phyloP scores from a whole-genome alignment of 441 rosid species.

The Manihot esculenta region DNA sequence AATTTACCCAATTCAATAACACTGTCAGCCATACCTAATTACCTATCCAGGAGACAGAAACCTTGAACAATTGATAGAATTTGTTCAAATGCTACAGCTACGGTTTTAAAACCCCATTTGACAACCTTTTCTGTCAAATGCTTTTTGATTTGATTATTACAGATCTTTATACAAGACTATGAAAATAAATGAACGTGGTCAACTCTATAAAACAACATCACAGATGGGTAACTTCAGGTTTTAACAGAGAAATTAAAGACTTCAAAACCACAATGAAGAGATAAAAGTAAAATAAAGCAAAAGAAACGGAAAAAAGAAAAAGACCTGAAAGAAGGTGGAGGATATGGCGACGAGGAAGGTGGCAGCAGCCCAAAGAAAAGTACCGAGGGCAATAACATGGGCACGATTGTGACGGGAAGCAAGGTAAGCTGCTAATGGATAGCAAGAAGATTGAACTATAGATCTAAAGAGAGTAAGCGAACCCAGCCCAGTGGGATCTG shows the following conservation, averaged over 20 bases:
- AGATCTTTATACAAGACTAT: background rate
- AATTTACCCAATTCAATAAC: conserved; percentile 12
- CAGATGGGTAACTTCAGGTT: background rate
- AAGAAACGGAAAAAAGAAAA: background rate
- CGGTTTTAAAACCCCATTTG: background rate
- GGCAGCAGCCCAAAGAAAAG: conserved; percentile 94
- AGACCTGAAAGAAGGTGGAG: conserved; percentile 72
- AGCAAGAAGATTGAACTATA: conserved; percentile 78
- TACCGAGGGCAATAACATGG: conserved; percentile 82
- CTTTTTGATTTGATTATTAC: background rate
- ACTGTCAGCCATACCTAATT: background rate
- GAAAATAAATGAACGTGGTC: background rate
- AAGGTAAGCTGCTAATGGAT: conserved; percentile 80
- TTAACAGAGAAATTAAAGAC: background rate
- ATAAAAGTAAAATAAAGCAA: too few species aligned
- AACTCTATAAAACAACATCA: background rate
- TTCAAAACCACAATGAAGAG: background rate
- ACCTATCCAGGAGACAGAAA: conserved; percentile 3
- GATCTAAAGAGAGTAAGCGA: conserved; percentile 77
- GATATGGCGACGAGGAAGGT: conserved; percentile 90
- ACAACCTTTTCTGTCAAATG: background rate
- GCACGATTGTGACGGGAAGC: conserved; percentile 63
- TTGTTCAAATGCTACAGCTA: too few species aligned
- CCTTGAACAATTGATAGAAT: background rate
- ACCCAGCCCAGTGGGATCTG: conserved; percentile 84